Conservation (phyloP, 2,329 filamentous ascomycete species). For the Sporothrix globosa region DNA sequence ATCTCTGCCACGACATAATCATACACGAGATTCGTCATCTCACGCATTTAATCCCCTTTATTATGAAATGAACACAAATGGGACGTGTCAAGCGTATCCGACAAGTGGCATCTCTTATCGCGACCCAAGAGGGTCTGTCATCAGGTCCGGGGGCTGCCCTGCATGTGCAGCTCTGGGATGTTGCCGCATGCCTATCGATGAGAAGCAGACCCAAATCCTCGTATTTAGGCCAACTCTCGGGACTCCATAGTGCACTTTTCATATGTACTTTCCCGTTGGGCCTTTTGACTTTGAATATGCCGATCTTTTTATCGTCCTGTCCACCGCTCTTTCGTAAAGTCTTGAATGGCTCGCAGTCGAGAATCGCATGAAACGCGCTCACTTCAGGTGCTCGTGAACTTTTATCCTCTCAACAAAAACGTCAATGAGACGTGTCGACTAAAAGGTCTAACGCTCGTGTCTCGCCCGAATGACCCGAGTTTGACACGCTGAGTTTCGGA, state of each 20-base stretch:
- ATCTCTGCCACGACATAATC: slow-evolving; percentile 5
- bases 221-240: slow-evolving; percentile 2
- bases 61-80: background rate
- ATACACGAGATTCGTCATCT: background rate
- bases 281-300: background rate
- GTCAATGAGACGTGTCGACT: background rate
- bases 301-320: background rate
- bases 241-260: background rate
- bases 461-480: too few species aligned
- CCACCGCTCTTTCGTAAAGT: slow-evolving; percentile 17
- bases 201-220: background rate
- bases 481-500: too few species aligned
- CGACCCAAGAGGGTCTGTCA: background rate
- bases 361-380: background rate
- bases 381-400: background rate
- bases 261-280: background rate
- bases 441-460: too few species aligned
- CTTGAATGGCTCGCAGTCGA: too few species aligned
- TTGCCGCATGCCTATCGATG: background rate
- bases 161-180: background rate
- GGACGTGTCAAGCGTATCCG: slow-evolving; percentile 15
- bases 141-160: slow-evolving; percentile 5
- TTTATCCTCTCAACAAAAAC: background rate
- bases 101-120: slow-evolving; percentile 8
- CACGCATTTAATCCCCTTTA: background rate